phyloP scores from a whole-genome alignment of 352 stramenopile genomes.

The Phytopythium kandeliae region DNA sequence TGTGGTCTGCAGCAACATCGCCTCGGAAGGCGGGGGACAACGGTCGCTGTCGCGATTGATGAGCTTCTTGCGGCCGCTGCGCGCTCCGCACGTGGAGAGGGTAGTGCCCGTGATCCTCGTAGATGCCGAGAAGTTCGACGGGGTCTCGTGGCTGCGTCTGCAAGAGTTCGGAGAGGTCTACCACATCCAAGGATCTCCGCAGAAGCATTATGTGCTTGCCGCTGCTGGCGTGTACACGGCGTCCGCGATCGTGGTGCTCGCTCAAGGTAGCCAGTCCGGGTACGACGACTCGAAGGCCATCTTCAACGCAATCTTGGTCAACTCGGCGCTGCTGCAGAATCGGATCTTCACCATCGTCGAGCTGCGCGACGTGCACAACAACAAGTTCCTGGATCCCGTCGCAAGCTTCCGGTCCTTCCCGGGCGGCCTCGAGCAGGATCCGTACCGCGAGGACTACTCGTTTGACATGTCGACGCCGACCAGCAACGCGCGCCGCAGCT shows the following conservation, averaged over 20 bases:
- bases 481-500: constrained; percentile 5
- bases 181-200: constrained; percentile 69
- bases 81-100: constrained; percentile 58
- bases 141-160: constrained; percentile 59
- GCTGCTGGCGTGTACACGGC: constrained; percentile 74
- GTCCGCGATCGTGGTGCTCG: constrained; percentile 75
- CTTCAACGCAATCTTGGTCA: constrained; percentile 83
- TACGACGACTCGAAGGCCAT: constrained; percentile 84
- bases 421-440: not conserved
- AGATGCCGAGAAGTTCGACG: constrained; percentile 60
- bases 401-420: constrained; percentile 48
- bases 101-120: constrained; percentile 74
- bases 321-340: constrained; percentile 56
- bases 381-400: constrained; percentile 74
- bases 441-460: constrained; percentile 14
- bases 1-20: constrained; percentile 78
- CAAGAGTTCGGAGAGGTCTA: constrained; percentile 71
- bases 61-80: constrained; percentile 70
- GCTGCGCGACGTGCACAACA: constrained; percentile 79
- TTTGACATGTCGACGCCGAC: not conserved
- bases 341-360: constrained; percentile 84
- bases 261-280: constrained; percentile 61
- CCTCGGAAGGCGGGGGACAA: constrained; percentile 47
- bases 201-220: constrained; percentile 65
- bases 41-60: constrained; percentile 59